Evolutionary conservation across 73 alveolate species (phyloP).

Genomic region (Symbiodinium pilosum): DNA sequence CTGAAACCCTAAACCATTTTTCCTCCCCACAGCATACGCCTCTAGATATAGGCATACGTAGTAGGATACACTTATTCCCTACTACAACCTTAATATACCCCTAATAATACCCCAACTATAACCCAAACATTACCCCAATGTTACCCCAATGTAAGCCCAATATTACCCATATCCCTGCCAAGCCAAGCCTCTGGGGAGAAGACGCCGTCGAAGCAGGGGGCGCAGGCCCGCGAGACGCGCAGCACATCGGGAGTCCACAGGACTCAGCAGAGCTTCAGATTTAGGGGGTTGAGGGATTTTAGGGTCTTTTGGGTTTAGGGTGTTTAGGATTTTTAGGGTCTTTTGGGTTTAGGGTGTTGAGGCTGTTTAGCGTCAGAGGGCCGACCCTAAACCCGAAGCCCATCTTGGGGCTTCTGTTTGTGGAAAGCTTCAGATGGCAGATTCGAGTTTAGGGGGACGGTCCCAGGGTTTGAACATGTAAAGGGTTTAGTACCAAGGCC

Average conservation of each 20-base stretch:
- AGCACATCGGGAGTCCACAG: constrained; percentile 38
- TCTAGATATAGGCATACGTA: too few relatives aligned
- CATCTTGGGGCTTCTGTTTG: too few relatives aligned
- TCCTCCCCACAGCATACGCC: neutral
- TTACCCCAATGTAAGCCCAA: neutral
- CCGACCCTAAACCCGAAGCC: too few relatives aligned
- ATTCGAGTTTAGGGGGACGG: too few relatives aligned
- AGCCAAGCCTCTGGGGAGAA: constrained; percentile 41
- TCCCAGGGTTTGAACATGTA: too few relatives aligned
- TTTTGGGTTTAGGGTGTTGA: neutral
- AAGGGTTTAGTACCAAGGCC: too few relatives aligned
- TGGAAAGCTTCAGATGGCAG: too few relatives aligned
- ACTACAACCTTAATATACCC: too few relatives aligned
- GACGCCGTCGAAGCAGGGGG: constrained; percentile 36
- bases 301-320: neutral
- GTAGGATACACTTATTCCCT: too few relatives aligned
- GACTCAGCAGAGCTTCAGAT: neutral
- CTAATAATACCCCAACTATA: too few relatives aligned
- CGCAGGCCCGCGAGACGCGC: constrained; percentile 44
- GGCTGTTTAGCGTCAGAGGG: neutral
- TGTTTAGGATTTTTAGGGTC: neutral
- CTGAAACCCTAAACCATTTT: neutral
- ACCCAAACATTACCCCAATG: too few relatives aligned
- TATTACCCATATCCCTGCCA: neutral
- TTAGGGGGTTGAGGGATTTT: neutral